A percentile compares a stretch with the other conserved stretches of the same genome.
These are phyloP conservation scores for Trichoderma cornu-damae DNA, from an alignment of 2,329 filamentous ascomycete species.

Conservation along the genomic window DNA sequence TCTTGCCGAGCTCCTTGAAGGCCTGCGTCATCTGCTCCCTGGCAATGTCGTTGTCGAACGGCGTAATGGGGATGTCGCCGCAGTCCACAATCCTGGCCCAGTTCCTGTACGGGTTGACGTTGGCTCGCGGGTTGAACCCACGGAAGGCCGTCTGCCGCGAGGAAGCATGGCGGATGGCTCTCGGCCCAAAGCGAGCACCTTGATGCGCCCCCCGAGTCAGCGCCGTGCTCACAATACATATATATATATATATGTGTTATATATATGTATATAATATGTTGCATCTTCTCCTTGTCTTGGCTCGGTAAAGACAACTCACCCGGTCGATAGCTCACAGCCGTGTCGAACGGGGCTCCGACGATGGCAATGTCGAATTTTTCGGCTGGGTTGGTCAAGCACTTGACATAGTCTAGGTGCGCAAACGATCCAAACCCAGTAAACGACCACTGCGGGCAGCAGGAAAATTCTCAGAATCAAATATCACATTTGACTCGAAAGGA, in stretches of 20 bases:
- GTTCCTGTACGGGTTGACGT: conserved; percentile 73
- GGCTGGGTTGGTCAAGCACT: conserved; percentile 61
- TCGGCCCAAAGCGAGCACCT: conserved; percentile 79
- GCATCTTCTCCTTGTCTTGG: background rate
- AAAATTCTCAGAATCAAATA: background rate
- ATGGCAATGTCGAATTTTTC: conserved; percentile 66
- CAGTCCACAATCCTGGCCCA: conserved; percentile 68
- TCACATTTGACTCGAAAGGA: background rate
- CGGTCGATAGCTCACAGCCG: conserved; percentile 61
- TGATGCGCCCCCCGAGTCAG: no score
- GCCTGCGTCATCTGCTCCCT: conserved; percentile 79
- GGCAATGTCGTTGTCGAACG: conserved; percentile 79
- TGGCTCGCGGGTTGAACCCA: conserved; percentile 54
- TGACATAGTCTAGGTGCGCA: conserved; percentile 63
- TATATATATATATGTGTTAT: no score
- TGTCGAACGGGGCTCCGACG: conserved; percentile 69
- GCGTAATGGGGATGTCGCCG: conserved; percentile 82
- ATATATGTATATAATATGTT: no score
- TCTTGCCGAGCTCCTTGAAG: conserved; percentile 60
- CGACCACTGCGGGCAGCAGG: conserved; percentile 29
- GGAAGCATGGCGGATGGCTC: conserved; percentile 79
- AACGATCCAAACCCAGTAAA: conserved; percentile 73
- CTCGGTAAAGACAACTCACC: conserved; percentile 34
- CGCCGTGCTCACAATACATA: no score
- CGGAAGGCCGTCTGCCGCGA: conserved; percentile 59